phyloP scores from a whole-genome alignment of 176 grass and related monocot genomes.

The Bonia amplexicaulis region DNA sequence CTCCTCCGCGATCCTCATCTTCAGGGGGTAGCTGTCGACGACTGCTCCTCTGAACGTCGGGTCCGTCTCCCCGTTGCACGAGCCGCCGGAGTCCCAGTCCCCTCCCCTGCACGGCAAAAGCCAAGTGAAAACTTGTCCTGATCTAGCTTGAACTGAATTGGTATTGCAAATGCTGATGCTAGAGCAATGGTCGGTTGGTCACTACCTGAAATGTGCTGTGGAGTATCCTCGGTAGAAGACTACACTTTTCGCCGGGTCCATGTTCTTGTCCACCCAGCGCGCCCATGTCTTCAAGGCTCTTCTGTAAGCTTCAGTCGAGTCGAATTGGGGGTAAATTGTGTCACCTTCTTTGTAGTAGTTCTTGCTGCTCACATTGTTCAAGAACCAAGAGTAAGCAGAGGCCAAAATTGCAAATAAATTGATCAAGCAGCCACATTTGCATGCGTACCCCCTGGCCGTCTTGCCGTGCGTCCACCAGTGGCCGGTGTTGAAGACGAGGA shows the following conservation, averaged over 20 bases:
- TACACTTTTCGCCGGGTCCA: slow-evolving; percentile 49
- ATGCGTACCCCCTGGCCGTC: slow-evolving; percentile 71
- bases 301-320: slow-evolving; percentile 71
- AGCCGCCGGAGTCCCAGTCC: slow-evolving; percentile 88
- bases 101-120: slow-evolving; percentile 49
- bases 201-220: slow-evolving; percentile 77
- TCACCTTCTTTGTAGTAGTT: slow-evolving; percentile 86
- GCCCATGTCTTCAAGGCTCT: slow-evolving; percentile 73
- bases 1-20: slow-evolving; percentile 78
- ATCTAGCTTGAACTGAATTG: neutral
- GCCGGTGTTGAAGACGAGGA: slow-evolving; percentile 94
- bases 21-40: slow-evolving; percentile 61
- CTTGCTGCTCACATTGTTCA: slow-evolving; percentile 35
- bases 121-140: neutral
- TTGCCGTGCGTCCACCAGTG: slow-evolving; percentile 99
- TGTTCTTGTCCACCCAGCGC: slow-evolving; percentile 75
- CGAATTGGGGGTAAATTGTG: slow-evolving; percentile 59
- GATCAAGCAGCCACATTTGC: neutral
- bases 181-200: neutral
- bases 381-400: neutral
- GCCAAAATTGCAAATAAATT: neutral
- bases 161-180: neutral
- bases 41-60: slow-evolving; percentile 50
- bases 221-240: slow-evolving; percentile 97
- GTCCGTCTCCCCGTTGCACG: slow-evolving; percentile 75